phyloP scores from a whole-genome alignment of 129 eudicot genomes.

The Chrysanthemum makinoi region DNA sequence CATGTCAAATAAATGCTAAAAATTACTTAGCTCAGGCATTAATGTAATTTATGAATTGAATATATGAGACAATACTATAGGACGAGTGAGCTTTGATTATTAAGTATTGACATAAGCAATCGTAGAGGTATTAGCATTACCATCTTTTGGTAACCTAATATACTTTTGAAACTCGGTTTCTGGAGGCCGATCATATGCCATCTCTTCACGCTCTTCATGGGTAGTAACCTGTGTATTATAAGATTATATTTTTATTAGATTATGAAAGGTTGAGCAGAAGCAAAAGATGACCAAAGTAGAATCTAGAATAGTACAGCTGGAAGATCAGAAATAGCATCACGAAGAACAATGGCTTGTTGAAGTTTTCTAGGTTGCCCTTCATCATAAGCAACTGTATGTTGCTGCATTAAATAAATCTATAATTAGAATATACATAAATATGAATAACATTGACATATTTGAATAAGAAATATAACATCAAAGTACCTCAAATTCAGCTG shows the following conservation, averaged over 20 bases:
- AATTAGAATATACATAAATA: background rate
- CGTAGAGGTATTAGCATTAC: conserved; percentile 38
- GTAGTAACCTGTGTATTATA: conserved; percentile 52
- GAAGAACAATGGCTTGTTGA: conserved; percentile 61
- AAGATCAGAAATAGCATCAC: conserved; percentile 90
- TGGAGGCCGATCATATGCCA: conserved; percentile 65
- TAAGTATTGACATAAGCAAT: background rate
- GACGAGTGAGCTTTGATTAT: background rate
- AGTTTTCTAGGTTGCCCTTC: conserved; percentile 81
- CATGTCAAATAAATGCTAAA: background rate
- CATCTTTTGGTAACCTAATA: conserved; percentile 56
- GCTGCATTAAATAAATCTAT: conserved; percentile 38
- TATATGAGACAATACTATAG: background rate
- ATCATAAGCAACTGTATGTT: conserved; percentile 74
- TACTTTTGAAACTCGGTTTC: conserved; percentile 74
- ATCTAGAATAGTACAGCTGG: conserved; percentile 52
- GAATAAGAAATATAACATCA: conserved; percentile 8
- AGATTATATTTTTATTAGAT: conserved; percentile 10
- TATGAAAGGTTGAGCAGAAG: conserved; percentile 11
- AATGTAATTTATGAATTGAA: background rate
- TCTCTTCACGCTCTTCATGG: conserved; percentile 68
- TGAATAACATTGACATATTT: conserved; percentile 1
- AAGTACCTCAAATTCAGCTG: conserved; percentile 80
- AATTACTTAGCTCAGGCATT: background rate
- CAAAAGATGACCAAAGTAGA: conserved; percentile 14